Conservation (phyloP, 805 yeast genomes). For the Candida caryicola region DNA sequence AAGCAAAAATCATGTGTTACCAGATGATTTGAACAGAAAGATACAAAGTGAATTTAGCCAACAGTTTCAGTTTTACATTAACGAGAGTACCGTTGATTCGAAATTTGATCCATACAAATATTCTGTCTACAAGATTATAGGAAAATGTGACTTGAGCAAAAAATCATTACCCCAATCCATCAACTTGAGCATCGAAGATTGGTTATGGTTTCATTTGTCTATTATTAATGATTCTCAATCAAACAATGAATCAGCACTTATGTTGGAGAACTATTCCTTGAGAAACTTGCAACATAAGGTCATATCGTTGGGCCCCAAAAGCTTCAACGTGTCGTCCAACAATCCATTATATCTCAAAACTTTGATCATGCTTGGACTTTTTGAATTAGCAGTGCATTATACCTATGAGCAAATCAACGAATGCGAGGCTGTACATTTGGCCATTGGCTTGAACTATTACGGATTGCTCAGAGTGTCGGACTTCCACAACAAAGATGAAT, state of each 20-base stretch:
- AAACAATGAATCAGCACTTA: conserved; percentile 40
- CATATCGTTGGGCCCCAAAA: conserved; percentile 66
- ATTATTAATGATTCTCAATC: conserved; percentile 57
- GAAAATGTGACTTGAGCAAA: conserved; percentile 78
- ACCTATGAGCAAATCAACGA: conserved; percentile 59
- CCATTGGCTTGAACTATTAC: conserved; percentile 74
- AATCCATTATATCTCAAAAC: conserved; percentile 74
- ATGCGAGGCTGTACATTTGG: conserved; percentile 85
- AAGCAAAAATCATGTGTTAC: conserved; percentile 54
- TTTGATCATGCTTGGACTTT: conserved; percentile 71
- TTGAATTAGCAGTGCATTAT: conserved; percentile 74
- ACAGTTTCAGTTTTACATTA: conserved; percentile 63
- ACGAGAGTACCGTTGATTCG: conserved; percentile 34
- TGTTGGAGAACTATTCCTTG: conserved; percentile 70
- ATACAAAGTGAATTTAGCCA: conserved; percentile 80
- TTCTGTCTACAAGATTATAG: conserved; percentile 86
- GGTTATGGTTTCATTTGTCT: conserved; percentile 92
- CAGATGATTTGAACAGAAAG: conserved; percentile 65
- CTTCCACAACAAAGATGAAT: conserved; percentile 29
- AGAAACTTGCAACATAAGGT: conserved; percentile 71
- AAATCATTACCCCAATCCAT: conserved; percentile 66
- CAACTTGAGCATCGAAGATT: conserved; percentile 81
- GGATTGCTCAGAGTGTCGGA: conserved; percentile 59
- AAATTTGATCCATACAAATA: conserved; percentile 82
- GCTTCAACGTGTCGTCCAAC: conserved; percentile 62